phyloP scores from a whole-genome alignment of 345 rosid genomes.

The Eucalyptus pauciflora region DNA sequence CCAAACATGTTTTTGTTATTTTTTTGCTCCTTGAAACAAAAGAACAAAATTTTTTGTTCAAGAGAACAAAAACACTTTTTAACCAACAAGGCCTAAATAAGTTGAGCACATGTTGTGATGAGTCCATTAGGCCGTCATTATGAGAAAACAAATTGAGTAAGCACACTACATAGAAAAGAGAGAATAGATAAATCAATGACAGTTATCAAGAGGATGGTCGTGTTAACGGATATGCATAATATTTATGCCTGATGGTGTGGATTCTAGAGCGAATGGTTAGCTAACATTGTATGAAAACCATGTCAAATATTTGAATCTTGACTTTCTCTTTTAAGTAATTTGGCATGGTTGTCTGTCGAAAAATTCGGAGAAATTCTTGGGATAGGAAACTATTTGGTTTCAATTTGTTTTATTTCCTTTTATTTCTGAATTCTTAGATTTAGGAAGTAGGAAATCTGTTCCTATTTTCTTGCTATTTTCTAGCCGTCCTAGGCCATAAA shows the following conservation, averaged over 20 bases:
- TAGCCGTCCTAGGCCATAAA: no score
- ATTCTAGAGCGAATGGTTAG: neutral
- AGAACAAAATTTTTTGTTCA: no score
- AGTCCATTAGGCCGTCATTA: neutral
- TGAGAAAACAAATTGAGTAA: neutral
- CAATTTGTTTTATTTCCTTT: no score
- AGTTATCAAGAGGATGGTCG: neutral
- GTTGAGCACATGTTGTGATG: rapidly evolving
- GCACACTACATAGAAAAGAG: rapidly evolving
- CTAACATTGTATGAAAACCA: rapidly evolving
- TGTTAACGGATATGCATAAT: neutral
- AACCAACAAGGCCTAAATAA: neutral
- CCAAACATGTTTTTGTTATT: no score
- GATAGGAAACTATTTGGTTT: no score
- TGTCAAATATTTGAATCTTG: no score
- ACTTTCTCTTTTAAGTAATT: neutral
- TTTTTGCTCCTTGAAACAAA: no score
- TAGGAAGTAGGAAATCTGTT: no score
- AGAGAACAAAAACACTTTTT: no score
- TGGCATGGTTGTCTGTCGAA: neutral
- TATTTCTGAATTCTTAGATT: no score
- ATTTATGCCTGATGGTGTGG: rapidly evolving
- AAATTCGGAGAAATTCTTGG: rapidly evolving
- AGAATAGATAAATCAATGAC: neutral
- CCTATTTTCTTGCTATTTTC: no score